Evolutionary conservation across 768 basidiomycete genomes (phyloP).

Genomic region (Cystobasidium ongulense): DNA sequence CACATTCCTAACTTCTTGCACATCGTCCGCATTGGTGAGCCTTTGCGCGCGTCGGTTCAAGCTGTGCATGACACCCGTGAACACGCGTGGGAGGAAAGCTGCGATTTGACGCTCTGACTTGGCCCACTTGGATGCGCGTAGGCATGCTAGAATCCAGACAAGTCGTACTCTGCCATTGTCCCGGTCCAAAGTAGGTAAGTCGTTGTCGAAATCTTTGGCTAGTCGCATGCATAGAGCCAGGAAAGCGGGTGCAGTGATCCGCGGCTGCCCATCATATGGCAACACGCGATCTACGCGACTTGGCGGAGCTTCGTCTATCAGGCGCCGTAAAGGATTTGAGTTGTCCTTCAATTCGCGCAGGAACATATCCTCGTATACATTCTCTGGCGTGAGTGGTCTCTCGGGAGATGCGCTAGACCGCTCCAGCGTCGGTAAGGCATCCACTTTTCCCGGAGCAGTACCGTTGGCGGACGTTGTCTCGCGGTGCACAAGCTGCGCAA

Average conservation of each 20-base stretch:
- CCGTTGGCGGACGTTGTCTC: no score
- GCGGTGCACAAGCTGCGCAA: neutral
- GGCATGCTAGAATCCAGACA: neutral
- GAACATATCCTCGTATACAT: slow-evolving; percentile 27
- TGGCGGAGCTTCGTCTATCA: slow-evolving; percentile 11
- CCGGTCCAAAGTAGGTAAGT: neutral
- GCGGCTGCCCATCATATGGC: neutral
- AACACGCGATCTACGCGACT: neutral
- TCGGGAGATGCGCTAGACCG: no score
- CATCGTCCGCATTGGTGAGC: neutral
- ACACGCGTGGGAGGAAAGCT: neutral
- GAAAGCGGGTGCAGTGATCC: neutral
- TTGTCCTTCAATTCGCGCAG: neutral
- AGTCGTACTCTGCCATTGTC: neutral
- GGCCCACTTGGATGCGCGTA: neutral
- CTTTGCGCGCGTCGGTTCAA: neutral
- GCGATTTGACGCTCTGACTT: neutral
- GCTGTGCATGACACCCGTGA: neutral
- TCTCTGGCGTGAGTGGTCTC: neutral
- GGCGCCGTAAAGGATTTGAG: neutral
- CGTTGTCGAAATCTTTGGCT: slow-evolving; percentile 12
- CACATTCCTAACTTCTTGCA: neutral
- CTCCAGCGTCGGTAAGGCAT: no score
- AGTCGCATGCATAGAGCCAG: neutral
- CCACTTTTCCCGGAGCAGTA: no score